These are phyloP conservation scores for Osmanthus fragrans DNA, from an alignment of 257 asterid species.

Conservation along the genomic window DNA sequence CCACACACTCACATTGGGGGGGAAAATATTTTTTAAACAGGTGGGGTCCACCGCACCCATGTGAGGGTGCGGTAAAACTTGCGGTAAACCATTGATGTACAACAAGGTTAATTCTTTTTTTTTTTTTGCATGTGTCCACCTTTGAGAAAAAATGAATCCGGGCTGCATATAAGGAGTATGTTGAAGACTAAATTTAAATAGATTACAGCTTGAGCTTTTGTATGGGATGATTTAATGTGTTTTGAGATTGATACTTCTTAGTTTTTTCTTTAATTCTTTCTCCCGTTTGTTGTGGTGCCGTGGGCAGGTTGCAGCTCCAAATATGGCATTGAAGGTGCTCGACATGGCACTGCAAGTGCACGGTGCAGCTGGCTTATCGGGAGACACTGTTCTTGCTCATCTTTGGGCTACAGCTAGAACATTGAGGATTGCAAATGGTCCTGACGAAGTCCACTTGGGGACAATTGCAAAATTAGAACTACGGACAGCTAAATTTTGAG, in stretches of 20 bases:
- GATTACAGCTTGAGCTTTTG: not conserved
- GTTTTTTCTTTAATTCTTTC: not conserved
- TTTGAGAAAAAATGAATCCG: not conserved
- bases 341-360: constrained; percentile 97
- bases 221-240: not conserved
- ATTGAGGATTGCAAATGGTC: constrained; percentile 89
- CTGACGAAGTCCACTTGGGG: constrained; percentile 91
- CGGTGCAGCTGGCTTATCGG: constrained; percentile 91
- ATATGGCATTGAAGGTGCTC: constrained; percentile 83
- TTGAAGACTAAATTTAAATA: not conserved
- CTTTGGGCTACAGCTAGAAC: constrained; percentile 91
- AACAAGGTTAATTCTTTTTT: too few relatives aligned
- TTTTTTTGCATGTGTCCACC: not conserved
- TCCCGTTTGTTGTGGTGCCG: not conserved
- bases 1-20: too few relatives aligned
- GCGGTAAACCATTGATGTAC: too few relatives aligned
- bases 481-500: constrained; percentile 72
- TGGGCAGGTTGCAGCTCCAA: constrained; percentile 82
- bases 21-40: too few relatives aligned
- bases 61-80: too few relatives aligned
- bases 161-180: not conserved
- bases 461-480: constrained; percentile 84
- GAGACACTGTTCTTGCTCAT: constrained; percentile 82
- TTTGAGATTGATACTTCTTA: too few relatives aligned
- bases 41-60: too few relatives aligned